Evolutionary conservation across 2,329 filamentous ascomycete genomes (phyloP).

Genomic region (Paracamarosporium sp.): DNA sequence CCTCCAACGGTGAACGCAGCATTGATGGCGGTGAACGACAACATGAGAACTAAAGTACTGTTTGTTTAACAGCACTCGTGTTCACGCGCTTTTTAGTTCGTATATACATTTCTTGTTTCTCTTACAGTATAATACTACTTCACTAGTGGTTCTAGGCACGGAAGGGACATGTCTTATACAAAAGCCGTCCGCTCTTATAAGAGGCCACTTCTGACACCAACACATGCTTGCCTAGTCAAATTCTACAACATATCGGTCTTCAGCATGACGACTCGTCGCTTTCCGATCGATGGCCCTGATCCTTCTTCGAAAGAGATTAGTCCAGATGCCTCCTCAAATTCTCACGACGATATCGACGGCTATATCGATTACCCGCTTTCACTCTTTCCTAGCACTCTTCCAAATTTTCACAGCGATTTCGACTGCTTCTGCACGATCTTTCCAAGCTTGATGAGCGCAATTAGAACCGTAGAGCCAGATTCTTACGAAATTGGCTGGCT

Average conservation of each 20-base stretch:
- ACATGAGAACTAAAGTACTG: not conserved
- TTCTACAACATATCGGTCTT: not conserved
- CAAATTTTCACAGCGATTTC: not conserved
- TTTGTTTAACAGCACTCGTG: not conserved
- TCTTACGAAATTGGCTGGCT: slow-evolving; percentile 9
- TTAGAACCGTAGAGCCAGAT: not conserved
- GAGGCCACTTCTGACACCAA: not conserved
- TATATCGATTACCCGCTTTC: not conserved
- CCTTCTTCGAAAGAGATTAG: not conserved
- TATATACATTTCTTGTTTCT: not conserved
- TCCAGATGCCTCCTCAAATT: not conserved
- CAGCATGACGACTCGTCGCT: not conserved
- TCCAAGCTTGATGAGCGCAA: slow-evolving; percentile 5
- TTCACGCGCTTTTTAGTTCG: not conserved
- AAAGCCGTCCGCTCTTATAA: not conserved
- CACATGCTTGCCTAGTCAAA: not conserved
- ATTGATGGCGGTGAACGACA: not conserved
- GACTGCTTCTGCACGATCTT: not conserved
- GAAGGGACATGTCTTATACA: not conserved
- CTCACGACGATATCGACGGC: not conserved
- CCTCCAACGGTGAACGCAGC: not conserved
- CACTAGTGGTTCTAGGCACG: not conserved
- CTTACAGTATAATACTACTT: not conserved
- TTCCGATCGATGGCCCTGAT: not conserved
- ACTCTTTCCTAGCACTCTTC: not conserved